Conservation (phyloP, 2,329 filamentous ascomycete genomes). For the Volutella citrinella region DNA sequence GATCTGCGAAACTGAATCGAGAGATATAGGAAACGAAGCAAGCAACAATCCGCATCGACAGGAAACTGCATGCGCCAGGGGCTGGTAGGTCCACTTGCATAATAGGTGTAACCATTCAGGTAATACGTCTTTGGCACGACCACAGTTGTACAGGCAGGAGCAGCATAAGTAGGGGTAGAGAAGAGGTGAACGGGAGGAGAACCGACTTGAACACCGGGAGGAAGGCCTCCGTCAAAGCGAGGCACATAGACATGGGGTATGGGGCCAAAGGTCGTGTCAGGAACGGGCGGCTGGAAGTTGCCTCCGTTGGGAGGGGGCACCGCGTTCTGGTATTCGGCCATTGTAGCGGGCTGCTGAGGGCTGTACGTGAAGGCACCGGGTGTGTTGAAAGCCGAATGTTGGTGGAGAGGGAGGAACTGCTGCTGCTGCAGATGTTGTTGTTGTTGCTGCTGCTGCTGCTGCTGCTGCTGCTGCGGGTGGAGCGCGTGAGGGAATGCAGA, state of each 20-base stretch:
- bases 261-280: constrained; percentile 55
- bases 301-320: constrained; percentile 41
- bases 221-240: constrained; percentile 42
- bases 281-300: constrained; percentile 57
- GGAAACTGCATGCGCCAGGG: too few species aligned
- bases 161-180: constrained; percentile 19
- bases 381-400: constrained; percentile 1
- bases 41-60: too few species aligned
- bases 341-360: constrained; percentile 25
- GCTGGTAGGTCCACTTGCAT: constrained; percentile 36
- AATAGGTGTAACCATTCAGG: constrained; percentile 31
- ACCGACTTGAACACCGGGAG: constrained; percentile 32
- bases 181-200: constrained; percentile 27
- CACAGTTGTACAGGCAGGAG: constrained; percentile 25
- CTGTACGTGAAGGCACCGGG: constrained; percentile 25
- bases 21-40: neutral
- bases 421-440: constrained; percentile 3
- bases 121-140: constrained; percentile 32
- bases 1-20: neutral
- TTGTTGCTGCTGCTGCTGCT: constrained; percentile 5
- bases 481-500: constrained; percentile 13
- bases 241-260: constrained; percentile 55
- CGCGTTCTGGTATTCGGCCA: constrained; percentile 41
- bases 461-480: constrained; percentile 10
- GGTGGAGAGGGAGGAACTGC: constrained; percentile 4